These are phyloP conservation scores for Geotrichum fermentans DNA, from an alignment of 1,139 yeast genomes.

Conservation along the genomic window DNA sequence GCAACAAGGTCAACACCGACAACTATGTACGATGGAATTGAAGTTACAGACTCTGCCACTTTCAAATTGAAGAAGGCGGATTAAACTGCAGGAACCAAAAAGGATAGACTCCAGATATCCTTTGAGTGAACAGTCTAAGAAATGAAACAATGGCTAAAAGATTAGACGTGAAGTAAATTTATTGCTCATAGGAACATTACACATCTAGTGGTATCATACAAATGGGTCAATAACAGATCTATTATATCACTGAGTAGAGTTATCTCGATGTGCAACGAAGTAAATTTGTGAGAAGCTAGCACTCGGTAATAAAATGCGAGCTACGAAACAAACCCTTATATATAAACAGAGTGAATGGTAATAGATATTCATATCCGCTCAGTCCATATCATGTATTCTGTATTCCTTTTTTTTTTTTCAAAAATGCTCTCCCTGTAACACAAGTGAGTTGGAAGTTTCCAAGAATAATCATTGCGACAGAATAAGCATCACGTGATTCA, in stretches of 20 bases:
- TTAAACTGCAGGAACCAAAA: too few species aligned
- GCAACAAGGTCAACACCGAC: too few species aligned
- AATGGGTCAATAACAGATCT: too few species aligned
- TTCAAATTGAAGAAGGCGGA: too few species aligned
- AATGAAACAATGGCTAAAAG: too few species aligned
- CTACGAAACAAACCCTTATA: constrained; percentile 31
- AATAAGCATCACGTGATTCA: too few species aligned
- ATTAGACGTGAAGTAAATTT: constrained; percentile 91
- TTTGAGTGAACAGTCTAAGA: too few species aligned
- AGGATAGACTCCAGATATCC: too few species aligned
- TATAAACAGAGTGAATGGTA: not conserved
- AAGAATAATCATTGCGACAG: not conserved
- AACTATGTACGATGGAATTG: too few species aligned
- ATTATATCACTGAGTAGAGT: constrained; percentile 91
- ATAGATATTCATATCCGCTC: not conserved
- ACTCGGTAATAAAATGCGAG: constrained; percentile 80
- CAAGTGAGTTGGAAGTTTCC: not conserved
- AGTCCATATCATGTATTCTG: too few species aligned
- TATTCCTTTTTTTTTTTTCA: not conserved
- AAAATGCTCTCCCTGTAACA: too few species aligned
- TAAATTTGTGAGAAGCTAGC: constrained; percentile 95
- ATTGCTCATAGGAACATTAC: constrained; percentile 90
- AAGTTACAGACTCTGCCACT: too few species aligned
- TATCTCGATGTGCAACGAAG: constrained; percentile 89
- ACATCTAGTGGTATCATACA: constrained; percentile 81